A percentile compares a stretch with the other conserved stretches of the same genome.
Evolutionary conservation across 768 basidiomycete genomes (phyloP).

Genomic region (Hirschioporus abietinus): DNA sequence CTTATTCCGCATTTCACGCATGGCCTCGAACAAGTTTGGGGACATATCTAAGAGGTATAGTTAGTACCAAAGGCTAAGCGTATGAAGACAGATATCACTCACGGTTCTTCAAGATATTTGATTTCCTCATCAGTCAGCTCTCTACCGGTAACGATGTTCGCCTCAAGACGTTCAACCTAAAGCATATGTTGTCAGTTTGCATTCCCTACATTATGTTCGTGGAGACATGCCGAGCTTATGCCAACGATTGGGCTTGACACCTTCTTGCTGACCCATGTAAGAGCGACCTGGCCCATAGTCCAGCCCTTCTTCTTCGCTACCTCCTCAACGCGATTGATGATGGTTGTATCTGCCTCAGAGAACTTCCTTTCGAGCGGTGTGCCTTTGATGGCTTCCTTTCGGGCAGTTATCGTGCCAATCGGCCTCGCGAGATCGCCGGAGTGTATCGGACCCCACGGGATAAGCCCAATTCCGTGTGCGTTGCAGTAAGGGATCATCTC

Average conservation of each 20-base stretch:
- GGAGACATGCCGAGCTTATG: slow-evolving; percentile 25
- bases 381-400: slow-evolving; percentile 16
- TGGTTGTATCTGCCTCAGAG: slow-evolving; percentile 25
- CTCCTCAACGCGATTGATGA: slow-evolving; percentile 35
- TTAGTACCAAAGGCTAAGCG: too few species aligned
- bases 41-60: slow-evolving; percentile 7
- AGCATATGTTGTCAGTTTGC: background rate
- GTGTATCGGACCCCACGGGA: slow-evolving; percentile 45
- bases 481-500: slow-evolving; percentile 21
- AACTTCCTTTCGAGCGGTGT: slow-evolving; percentile 17
- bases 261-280: slow-evolving; percentile 37
- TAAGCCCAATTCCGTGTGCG: slow-evolving; percentile 45
- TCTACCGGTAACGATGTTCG: too few species aligned
- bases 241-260: slow-evolving; percentile 37
- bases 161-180: too few species aligned
- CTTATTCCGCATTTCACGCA: background rate
- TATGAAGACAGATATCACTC: background rate
- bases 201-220: background rate
- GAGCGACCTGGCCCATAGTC: slow-evolving; percentile 40
- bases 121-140: slow-evolving; percentile 22
- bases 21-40: slow-evolving; percentile 12
- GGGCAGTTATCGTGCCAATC: slow-evolving; percentile 20
- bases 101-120: slow-evolving; percentile 26
- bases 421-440: slow-evolving; percentile 36
- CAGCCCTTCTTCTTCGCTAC: slow-evolving; percentile 35